Conservation (phyloP, 2,329 filamentous ascomycete genomes). For the Gnomoniopsis sp. region DNA sequence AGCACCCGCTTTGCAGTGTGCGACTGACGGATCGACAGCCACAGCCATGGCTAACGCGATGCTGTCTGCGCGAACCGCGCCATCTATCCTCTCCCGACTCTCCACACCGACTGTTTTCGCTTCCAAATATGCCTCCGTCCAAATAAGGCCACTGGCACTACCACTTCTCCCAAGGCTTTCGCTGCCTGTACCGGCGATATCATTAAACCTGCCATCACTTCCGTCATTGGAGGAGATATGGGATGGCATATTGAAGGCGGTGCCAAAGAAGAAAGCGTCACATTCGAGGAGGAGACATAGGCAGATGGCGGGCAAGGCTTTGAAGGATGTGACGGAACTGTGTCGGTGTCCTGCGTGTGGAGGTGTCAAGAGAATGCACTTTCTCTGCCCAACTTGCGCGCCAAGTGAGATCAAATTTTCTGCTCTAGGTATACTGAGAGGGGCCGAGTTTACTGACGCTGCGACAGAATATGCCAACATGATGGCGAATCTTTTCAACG, state of each 20-base stretch:
- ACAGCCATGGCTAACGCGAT: constrained; percentile 44
- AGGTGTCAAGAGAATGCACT: constrained; percentile 80
- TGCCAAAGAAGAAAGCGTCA: constrained; percentile 98
- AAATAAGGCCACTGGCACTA: constrained; percentile 42
- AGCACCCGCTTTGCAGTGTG: background rate
- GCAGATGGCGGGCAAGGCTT: constrained; percentile 90
- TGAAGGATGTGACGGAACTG: constrained; percentile 84
- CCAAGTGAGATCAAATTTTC: constrained; percentile 57
- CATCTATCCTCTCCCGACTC: constrained; percentile 55
- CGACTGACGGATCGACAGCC: background rate
- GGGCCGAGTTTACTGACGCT: constrained; percentile 3
- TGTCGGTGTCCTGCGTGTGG: constrained; percentile 91
- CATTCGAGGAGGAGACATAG: constrained; percentile 92
- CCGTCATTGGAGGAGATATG: constrained; percentile 77
- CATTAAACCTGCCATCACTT: constrained; percentile 53
- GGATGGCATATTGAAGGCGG: constrained; percentile 87
- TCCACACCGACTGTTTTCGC: constrained; percentile 38
- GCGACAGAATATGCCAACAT: constrained; percentile 15
- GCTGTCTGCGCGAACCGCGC: constrained; percentile 26
- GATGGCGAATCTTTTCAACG: constrained; percentile 7
- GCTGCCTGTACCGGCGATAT: constrained; percentile 58
- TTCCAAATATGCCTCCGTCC: constrained; percentile 40
- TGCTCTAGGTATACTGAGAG: no score
- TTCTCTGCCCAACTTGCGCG: constrained; percentile 84
- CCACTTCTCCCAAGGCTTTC: constrained; percentile 52